Percentiles rank a stretch among this genome's conserved stretches.
These are phyloP conservation scores for Clonostachys solani DNA, from an alignment of 2,329 filamentous ascomycete genomes.

Conservation along the genomic window DNA sequence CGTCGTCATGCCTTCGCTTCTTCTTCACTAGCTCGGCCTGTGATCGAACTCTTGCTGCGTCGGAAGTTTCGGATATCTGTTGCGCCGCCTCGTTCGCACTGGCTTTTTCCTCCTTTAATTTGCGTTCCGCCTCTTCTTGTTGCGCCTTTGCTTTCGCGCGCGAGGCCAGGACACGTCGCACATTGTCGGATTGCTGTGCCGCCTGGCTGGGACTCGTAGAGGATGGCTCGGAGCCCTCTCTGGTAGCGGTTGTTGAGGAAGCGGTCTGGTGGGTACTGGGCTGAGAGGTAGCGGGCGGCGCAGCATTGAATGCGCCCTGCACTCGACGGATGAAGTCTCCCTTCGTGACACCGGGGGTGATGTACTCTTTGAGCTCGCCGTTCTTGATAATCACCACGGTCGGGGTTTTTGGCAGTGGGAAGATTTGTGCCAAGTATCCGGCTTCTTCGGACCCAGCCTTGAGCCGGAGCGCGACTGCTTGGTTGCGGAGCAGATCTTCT, in stretches of 20 bases:
- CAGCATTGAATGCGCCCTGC: conserved; percentile 22
- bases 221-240: neutral
- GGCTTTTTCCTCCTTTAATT: conserved; percentile 44
- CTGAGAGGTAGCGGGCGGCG: conserved; percentile 8
- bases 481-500: conserved; percentile 45
- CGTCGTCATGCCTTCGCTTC: conserved; percentile 59
- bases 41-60: conserved; percentile 29
- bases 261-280: conserved; percentile 6
- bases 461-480: conserved; percentile 68
- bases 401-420: conserved; percentile 73
- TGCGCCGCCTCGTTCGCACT: conserved; percentile 41
- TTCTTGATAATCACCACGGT: conserved; percentile 77
- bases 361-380: conserved; percentile 73
- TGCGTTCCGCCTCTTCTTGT: conserved; percentile 37
- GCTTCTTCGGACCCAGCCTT: conserved; percentile 74
- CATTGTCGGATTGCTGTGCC: conserved; percentile 15
- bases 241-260: conserved; percentile 7
- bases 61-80: conserved; percentile 27
- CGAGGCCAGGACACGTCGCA: conserved; percentile 40
- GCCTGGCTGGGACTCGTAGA: conserved; percentile 1
- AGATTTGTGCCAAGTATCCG: conserved; percentile 76
- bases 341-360: conserved; percentile 59
- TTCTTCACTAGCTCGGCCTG: conserved; percentile 55
- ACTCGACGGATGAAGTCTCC: conserved; percentile 58
- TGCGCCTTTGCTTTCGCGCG: conserved; percentile 38